These are phyloP conservation scores for Fusarium floridanum DNA, from an alignment of 2,329 filamentous ascomycete genomes.

Conservation along the genomic window DNA sequence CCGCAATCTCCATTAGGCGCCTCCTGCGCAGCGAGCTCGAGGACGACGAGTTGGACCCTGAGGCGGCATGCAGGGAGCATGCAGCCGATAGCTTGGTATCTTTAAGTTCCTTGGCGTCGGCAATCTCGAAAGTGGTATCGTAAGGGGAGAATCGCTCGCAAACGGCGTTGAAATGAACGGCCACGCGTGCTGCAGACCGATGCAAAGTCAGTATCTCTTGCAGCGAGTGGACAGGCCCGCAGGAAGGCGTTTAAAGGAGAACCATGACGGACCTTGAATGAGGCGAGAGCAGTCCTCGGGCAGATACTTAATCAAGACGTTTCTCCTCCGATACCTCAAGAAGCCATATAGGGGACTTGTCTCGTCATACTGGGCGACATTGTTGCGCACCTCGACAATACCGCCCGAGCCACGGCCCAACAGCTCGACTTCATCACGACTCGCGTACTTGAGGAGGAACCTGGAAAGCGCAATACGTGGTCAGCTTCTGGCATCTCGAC, in stretches of 20 bases:
- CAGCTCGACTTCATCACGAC: slow-evolving; percentile 88
- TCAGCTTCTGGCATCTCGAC: not conserved
- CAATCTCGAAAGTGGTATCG: slow-evolving; percentile 85
- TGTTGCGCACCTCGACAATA: slow-evolving; percentile 83
- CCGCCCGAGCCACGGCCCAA: slow-evolving; percentile 83
- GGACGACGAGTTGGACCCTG: slow-evolving; percentile 87
- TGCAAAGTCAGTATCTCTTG: slow-evolving; percentile 29
- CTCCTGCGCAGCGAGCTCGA: slow-evolving; percentile 82
- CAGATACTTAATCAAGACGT: slow-evolving; percentile 92
- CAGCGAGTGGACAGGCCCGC: not conserved
- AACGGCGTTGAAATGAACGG: slow-evolving; percentile 77
- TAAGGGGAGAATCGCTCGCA: slow-evolving; percentile 84
- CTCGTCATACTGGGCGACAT: slow-evolving; percentile 84
- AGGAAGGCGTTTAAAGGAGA: not conserved
- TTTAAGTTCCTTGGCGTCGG: slow-evolving; percentile 81
- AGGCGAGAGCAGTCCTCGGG: slow-evolving; percentile 92
- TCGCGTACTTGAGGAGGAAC: slow-evolving; percentile 93
- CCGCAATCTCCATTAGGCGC: slow-evolving; percentile 91
- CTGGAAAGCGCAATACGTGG: slow-evolving; percentile 61
- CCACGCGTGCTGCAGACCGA: slow-evolving; percentile 76
- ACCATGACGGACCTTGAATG: slow-evolving; percentile 80
- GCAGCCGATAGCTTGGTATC: slow-evolving; percentile 90
- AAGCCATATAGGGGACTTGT: slow-evolving; percentile 92
- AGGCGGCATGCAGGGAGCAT: slow-evolving; percentile 89
- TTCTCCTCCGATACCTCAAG: slow-evolving; percentile 88